These are phyloP conservation scores for Lactifluus volemus DNA, from an alignment of 768 basidiomycete species.

Conservation along the genomic window DNA sequence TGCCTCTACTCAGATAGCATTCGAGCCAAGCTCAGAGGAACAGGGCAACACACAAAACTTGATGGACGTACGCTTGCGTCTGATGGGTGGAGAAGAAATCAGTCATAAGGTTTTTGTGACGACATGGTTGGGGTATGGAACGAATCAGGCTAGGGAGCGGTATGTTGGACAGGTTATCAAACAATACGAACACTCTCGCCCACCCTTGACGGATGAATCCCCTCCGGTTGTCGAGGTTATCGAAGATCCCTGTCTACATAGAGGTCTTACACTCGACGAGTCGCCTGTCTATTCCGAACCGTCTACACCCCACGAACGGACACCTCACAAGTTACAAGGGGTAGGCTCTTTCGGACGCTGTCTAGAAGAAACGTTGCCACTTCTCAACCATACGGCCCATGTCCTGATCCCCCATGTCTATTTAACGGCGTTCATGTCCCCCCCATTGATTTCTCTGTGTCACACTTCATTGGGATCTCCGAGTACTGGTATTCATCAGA, in stretches of 20 bases:
- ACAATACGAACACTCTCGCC: conserved; percentile 40
- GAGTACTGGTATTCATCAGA: conserved; percentile 99
- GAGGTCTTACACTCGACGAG: conserved; percentile 55
- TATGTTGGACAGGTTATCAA: conserved; percentile 67
- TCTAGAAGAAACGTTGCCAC: conserved; percentile 55
- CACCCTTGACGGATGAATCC: conserved; percentile 21
- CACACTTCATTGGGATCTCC: conserved; percentile 92
- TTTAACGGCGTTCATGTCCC: conserved; percentile 95
- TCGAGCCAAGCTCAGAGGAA: conserved; percentile 66
- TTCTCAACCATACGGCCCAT: conserved; percentile 84
- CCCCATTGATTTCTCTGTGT: conserved; percentile 86
- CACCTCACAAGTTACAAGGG: conserved; percentile 60
- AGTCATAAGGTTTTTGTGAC: conserved; percentile 93
- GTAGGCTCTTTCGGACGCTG: conserved; percentile 90
- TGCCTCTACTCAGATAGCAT: conserved; percentile 97
- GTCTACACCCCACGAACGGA: conserved; percentile 35
- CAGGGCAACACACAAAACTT: conserved; percentile 52
- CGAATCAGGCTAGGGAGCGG: conserved; percentile 91
- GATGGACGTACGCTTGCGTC: conserved; percentile 70
- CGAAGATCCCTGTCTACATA: conserved; percentile 87
- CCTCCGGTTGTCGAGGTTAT: conserved; percentile 33
- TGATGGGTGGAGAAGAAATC: conserved; percentile 80
- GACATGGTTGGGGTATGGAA: conserved; percentile 97
- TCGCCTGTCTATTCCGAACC: conserved; percentile 37
- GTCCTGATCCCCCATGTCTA: conserved; percentile 76